Conservation (phyloP, 768 basidiomycete species). For the Russula emetica region DNA sequence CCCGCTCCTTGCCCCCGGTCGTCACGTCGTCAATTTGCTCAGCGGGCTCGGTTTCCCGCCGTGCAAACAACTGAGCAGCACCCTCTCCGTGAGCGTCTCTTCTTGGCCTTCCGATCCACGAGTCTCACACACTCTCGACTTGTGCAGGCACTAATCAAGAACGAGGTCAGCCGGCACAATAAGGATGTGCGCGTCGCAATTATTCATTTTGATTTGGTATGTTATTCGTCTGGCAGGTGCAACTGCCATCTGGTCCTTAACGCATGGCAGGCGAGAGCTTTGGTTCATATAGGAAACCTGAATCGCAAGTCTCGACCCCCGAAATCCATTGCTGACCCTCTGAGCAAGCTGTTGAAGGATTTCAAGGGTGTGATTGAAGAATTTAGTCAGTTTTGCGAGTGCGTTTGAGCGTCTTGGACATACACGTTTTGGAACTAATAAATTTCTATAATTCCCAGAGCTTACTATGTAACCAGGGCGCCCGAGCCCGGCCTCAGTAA, state of each 20-base stretch:
- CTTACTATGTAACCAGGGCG: conserved; percentile 11
- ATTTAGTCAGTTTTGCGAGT: conserved; percentile 16
- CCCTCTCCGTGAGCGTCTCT: conserved; percentile 5
- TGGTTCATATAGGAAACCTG: conserved; percentile 11
- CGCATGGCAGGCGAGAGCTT: conserved; percentile 6
- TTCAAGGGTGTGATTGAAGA: conserved; percentile 10
- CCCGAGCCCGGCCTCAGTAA: conserved; percentile 1
- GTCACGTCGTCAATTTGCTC: conserved; percentile 13
- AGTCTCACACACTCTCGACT: background rate
- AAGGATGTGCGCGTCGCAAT: conserved; percentile 20
- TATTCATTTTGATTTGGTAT: conserved; percentile 17
- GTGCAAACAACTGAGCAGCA: conserved; percentile 12
- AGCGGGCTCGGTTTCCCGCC: conserved; percentile 18
- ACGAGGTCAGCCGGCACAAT: background rate
- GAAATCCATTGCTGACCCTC: conserved; percentile 4
- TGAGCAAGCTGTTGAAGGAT: background rate
- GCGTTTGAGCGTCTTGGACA: background rate
- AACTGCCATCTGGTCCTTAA: background rate
- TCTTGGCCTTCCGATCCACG: background rate
- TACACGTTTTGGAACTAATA: background rate
- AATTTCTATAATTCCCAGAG: background rate
- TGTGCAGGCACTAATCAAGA: conserved; percentile 2
- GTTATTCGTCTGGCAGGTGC: background rate
- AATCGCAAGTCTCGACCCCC: conserved; percentile 10
- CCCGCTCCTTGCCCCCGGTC: conserved; percentile 12